Evolutionary conservation across 2,329 filamentous ascomycete genomes (phyloP).

Genomic region (Podosphaera fusca): DNA sequence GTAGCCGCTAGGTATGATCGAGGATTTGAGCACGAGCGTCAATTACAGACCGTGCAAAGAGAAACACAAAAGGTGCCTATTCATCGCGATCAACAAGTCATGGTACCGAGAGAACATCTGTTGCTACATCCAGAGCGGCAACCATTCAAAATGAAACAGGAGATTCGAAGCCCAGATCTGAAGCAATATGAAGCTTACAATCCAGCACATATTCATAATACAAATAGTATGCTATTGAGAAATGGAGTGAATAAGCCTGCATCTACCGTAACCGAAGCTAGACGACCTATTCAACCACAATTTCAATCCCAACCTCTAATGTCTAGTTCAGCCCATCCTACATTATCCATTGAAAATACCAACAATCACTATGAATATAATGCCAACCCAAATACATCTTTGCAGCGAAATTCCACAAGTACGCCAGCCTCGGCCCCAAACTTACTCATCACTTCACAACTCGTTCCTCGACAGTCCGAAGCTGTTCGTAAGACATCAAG

Average conservation of each 20-base stretch:
- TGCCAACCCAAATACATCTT: conserved; percentile 10
- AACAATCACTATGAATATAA: conserved; percentile 8
- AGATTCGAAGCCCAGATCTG: conserved; percentile 14
- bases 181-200: conserved; percentile 16
- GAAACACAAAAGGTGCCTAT: conserved; percentile 2
- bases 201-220: conserved; percentile 6
- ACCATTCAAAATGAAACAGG: conserved; percentile 14
- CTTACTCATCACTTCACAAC: conserved; percentile 13
- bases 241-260: conserved; percentile 7
- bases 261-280: conserved; percentile 5
- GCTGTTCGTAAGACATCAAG: conserved; percentile 36
- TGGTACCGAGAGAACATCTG: conserved; percentile 5
- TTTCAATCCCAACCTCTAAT: conserved; percentile 12
- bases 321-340: conserved; percentile 8
- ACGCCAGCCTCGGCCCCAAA: conserved; percentile 11
- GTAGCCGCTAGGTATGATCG: not conserved
- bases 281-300: conserved; percentile 9
- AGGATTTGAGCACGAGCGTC: conserved; percentile 2
- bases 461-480: conserved; percentile 20
- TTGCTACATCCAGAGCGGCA: conserved; percentile 6
- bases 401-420: conserved; percentile 10
- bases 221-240: conserved; percentile 8
- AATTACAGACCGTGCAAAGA: conserved; percentile 3
- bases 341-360: conserved; percentile 10
- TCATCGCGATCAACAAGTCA: conserved; percentile 1